A percentile compares a stretch with the other conserved stretches of the same genome.
phyloP scores from a whole-genome alignment of 1,139 yeast species.

The Tardiomyces blankii region DNA sequence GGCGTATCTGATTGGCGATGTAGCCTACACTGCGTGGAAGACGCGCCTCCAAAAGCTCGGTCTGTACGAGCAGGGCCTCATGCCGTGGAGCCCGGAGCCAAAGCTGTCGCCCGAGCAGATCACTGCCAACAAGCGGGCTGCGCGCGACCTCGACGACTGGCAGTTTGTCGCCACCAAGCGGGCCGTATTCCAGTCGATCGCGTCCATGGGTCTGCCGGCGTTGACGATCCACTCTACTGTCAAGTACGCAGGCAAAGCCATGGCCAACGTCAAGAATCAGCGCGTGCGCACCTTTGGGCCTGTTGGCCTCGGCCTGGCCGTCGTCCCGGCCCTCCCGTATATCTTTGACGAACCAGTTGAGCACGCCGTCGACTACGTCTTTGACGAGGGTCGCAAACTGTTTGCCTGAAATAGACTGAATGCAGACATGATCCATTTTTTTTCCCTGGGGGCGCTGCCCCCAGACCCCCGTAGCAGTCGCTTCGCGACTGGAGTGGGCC shows the following conservation, averaged over 20 bases:
- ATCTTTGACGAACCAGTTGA: slow-evolving; percentile 80
- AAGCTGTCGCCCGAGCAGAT: slow-evolving; percentile 27
- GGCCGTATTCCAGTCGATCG: slow-evolving; percentile 69
- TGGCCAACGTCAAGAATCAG: slow-evolving; percentile 40
- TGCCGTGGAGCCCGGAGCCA: slow-evolving; percentile 55
- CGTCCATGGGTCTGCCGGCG: slow-evolving; percentile 83
- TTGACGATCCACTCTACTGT: slow-evolving; percentile 77
- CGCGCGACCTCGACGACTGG: slow-evolving; percentile 44
- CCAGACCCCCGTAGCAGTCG: no score
- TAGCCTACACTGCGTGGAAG: slow-evolving; percentile 64
- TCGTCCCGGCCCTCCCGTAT: slow-evolving; percentile 71
- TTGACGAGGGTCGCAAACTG: slow-evolving; percentile 43
- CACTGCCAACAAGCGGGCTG: slow-evolving; percentile 23
- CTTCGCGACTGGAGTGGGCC: no score
- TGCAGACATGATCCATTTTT: no score
- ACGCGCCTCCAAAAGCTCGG: slow-evolving; percentile 62
- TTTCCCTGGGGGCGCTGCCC: no score
- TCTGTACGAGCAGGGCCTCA: slow-evolving; percentile 46
- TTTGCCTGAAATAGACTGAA: slow-evolving; percentile 3
- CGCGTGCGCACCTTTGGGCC: slow-evolving; percentile 57
- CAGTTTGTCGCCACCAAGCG: slow-evolving; percentile 52
- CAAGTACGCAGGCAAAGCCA: slow-evolving; percentile 48
- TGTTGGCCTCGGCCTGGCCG: slow-evolving; percentile 61
- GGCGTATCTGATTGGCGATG: slow-evolving; percentile 73
- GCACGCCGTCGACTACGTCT: slow-evolving; percentile 49